phyloP scores from a whole-genome alignment of 2,329 filamentous ascomycete genomes.

The Talaromyces pinophilus region DNA sequence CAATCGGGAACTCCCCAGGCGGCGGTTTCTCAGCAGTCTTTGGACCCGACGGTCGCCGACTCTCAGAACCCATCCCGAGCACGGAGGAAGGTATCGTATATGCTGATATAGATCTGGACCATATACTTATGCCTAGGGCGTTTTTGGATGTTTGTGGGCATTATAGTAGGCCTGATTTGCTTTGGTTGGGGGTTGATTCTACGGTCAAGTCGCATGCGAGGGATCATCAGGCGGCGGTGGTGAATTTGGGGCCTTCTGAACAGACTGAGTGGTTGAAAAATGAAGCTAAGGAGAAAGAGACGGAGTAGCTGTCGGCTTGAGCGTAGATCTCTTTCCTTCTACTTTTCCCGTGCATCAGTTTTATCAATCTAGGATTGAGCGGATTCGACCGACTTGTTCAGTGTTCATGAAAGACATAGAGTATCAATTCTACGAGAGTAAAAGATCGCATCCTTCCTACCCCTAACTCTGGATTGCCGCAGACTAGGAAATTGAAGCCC shows the following conservation, averaged over 20 bases:
- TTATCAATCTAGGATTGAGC: background rate
- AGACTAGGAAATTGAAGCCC: too few relatives aligned
- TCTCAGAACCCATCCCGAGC: background rate
- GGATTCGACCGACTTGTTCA: background rate
- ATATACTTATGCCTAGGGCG: slow-evolving; percentile 28
- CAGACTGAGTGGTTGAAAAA: background rate
- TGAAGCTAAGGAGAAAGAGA: background rate
- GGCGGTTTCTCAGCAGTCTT: background rate
- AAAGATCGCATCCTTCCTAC: background rate
- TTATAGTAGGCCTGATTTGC: slow-evolving; percentile 54
- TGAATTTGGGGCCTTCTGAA: slow-evolving; percentile 2
- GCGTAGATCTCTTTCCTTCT: background rate
- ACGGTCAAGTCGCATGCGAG: slow-evolving; percentile 7
- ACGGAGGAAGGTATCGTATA: slow-evolving; percentile 28
- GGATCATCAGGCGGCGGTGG: background rate
- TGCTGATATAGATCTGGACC: slow-evolving; percentile 52
- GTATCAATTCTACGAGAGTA: background rate
- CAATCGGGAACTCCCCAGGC: slow-evolving; percentile 9
- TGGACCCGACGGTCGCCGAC: background rate
- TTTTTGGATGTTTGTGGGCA: slow-evolving; percentile 49
- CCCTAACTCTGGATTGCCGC: too few relatives aligned
- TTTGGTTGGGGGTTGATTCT: slow-evolving; percentile 48
- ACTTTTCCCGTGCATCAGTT: background rate
- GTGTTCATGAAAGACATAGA: background rate
- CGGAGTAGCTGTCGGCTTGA: background rate